Evolutionary conservation across 1,284 basidiomycete genomes (phyloP), one percentile per base, ranked within the genome.

Genomic region (Lentinus polychrous): DNA sequence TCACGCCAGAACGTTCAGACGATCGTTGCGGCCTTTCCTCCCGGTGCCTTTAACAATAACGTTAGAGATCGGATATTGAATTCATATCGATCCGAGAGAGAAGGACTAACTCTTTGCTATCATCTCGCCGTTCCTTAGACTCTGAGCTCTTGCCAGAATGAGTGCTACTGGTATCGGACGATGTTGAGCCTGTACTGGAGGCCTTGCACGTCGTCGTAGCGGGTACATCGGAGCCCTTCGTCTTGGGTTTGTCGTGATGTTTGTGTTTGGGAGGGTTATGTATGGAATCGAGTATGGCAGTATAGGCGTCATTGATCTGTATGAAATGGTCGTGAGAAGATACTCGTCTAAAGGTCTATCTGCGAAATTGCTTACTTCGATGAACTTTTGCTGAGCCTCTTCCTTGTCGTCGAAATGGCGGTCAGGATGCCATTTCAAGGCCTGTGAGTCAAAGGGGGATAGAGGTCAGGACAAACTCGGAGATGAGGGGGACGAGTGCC

Each of bases 391-490:
- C 50, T 79, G 73, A 10, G 84, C 79, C 12, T 71, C 73, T 51
- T 85, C 86, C 41, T 63, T 64, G 49, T 72, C 62, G 50, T 70
- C 72, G 45, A 73, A 68, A 68, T 88, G 86, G 50, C 87, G 81
- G 68, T 96, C 94, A 35, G 92, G 92, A 68, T 95, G 93, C 82
- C 86, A 90, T 75, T 89, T 91, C 62, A 95, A 70, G 37, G 91
- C 91, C 82, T 91, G 57, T 52, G 43, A 44, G 46, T 11, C 14
- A 35, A 40, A 36, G 23, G 60, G 44, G 55, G 48, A 52, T 41
- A 36, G 34, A 18, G 23, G 15, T 53, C 11, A 48, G 37, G 38
- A 15, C 17, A 22, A 42, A 36, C 7, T 14, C 31, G 4, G 50
- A 48, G 53, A 43, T 45, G 47, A 49, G 8, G 49, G n/a, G 48